Conservation (phyloP, 1,284 basidiomycete species). For the Irpex sp. region DNA sequence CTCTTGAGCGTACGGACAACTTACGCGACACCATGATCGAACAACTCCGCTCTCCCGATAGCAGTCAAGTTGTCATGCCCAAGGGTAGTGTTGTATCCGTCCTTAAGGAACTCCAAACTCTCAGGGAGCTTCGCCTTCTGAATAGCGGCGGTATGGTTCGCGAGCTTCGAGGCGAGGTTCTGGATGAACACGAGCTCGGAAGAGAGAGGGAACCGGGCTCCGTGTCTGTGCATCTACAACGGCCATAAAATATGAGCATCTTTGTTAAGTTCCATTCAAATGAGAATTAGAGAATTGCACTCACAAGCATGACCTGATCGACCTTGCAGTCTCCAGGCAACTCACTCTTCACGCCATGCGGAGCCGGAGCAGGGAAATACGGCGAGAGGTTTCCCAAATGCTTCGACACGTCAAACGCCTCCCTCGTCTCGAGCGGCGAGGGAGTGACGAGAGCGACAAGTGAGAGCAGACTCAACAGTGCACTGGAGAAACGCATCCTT, state of each 20-base stretch:
- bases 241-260: background rate
- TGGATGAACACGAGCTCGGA: slow-evolving; percentile 33
- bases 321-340: slow-evolving; percentile 42
- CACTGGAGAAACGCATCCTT: slow-evolving; percentile 4
- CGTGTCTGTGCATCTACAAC: slow-evolving; percentile 39
- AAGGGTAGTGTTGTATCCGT: slow-evolving; percentile 35
- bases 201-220: slow-evolving; percentile 33
- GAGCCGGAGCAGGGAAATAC: slow-evolving; percentile 31
- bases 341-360: slow-evolving; percentile 25
- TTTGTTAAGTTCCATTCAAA: background rate
- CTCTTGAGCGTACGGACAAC: slow-evolving; percentile 1
- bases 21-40: slow-evolving; percentile 40
- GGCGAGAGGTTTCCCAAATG: slow-evolving; percentile 36
- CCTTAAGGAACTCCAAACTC: slow-evolving; percentile 36
- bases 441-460: slow-evolving; percentile 8
- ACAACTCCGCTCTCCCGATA: slow-evolving; percentile 37
- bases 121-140: slow-evolving; percentile 29
- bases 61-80: slow-evolving; percentile 39
- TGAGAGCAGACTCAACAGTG: slow-evolving; percentile 7
- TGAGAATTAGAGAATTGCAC: slow-evolving; percentile 1
- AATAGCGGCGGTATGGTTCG: slow-evolving; percentile 25
- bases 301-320: slow-evolving; percentile 39
- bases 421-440: background rate
- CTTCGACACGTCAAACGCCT: slow-evolving; percentile 14
- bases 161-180: slow-evolving; percentile 33